phyloP scores from a whole-genome alignment of 768 basidiomycete species.

The Russula emetica region DNA sequence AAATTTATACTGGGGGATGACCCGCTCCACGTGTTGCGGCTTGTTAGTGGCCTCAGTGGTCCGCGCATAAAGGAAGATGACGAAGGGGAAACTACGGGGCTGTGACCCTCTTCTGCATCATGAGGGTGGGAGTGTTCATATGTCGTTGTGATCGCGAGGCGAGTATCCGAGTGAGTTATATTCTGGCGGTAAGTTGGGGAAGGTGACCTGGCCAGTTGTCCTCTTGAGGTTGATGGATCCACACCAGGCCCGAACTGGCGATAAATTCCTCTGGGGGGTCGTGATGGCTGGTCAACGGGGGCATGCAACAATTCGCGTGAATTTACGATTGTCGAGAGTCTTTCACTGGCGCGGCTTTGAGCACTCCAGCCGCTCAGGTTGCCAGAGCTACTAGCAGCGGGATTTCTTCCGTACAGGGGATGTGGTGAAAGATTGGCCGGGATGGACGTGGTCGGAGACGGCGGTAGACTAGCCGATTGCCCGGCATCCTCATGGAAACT shows the following conservation, averaged over 20 bases:
- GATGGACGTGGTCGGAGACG: not conserved
- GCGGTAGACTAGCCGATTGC: not conserved
- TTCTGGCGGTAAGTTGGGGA: not conserved
- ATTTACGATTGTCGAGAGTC: not conserved
- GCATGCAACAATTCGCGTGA: constrained; percentile 3
- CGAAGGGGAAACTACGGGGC: not conserved
- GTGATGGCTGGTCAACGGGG: constrained; percentile 5
- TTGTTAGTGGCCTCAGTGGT: not conserved
- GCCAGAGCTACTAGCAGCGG: not conserved
- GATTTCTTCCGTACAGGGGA: not conserved
- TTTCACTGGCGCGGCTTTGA: constrained; percentile 11
- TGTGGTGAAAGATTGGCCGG: not conserved
- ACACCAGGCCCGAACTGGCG: constrained; percentile 12
- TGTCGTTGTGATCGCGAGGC: not conserved
- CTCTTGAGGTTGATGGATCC: not conserved
- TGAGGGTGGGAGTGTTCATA: not conserved
- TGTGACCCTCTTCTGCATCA: not conserved
- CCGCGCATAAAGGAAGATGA: not conserved
- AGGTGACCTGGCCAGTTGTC: not conserved
- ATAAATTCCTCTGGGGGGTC: constrained; percentile 1
- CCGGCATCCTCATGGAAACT: not conserved
- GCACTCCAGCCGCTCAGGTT: constrained; percentile 2
- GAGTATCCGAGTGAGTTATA: not conserved
- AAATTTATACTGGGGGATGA: constrained; percentile 3
- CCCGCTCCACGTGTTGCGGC: not conserved